These are phyloP conservation scores for Hordeum vulgare DNA, from an alignment of 176 grass and related monocot genomes.

Conservation along the genomic window DNA sequence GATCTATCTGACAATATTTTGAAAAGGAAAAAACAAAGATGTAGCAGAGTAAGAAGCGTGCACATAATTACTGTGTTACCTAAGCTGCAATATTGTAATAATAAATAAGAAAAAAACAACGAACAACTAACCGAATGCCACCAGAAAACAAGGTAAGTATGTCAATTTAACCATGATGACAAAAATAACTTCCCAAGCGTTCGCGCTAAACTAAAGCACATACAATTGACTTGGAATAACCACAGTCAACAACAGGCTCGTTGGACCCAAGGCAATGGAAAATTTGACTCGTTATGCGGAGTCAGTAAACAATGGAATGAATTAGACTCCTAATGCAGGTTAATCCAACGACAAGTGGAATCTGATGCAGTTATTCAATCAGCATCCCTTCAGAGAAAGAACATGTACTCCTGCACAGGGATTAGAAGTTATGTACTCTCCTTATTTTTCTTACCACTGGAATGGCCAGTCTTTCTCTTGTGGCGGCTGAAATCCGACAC, in stretches of 20 bases:
- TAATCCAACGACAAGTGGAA: constrained; percentile 42
- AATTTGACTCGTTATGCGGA: constrained; percentile 13
- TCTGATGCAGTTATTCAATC: constrained; percentile 41
- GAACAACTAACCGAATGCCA: neutral
- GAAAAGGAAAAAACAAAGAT: neutral
- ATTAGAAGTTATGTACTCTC: constrained; percentile 57
- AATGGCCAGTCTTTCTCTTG: constrained; percentile 98
- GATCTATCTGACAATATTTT: neutral
- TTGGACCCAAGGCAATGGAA: constrained; percentile 31
- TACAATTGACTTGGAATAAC: constrained; percentile 39
- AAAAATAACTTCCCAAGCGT: constrained; percentile 17
- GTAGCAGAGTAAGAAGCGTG: neutral
- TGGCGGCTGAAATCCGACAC: constrained; percentile 98
- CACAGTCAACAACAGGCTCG: constrained; percentile 34
- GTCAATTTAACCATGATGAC: neutral
- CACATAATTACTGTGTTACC: neutral
- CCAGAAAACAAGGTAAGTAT: neutral
- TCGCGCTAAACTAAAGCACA: constrained; percentile 13
- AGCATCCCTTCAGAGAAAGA: constrained; percentile 42
- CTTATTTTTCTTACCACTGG: constrained; percentile 55
- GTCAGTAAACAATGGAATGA: constrained; percentile 47
- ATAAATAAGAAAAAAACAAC: neutral
- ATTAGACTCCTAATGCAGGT: constrained; percentile 42
- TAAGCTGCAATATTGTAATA: neutral
- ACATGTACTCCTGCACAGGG: constrained; percentile 27